Evolutionary conservation across 257 asterid genomes (phyloP).

Genomic region (Anisodus tanguticus): DNA sequence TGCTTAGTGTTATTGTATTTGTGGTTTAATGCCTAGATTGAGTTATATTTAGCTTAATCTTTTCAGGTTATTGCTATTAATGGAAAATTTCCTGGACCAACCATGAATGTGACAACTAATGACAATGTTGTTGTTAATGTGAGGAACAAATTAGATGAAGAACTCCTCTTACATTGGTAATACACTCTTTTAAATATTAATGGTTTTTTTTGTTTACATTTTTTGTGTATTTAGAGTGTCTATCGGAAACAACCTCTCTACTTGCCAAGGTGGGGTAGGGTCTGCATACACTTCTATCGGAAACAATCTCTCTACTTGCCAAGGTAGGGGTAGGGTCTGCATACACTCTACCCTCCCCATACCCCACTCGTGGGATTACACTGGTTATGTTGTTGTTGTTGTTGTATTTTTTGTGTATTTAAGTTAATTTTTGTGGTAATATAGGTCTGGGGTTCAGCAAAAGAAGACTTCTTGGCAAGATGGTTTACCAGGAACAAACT

Average conservation of each 20-base stretch:
- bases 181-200: background rate
- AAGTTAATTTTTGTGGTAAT: conserved; percentile 24
- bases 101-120: conserved; percentile 82
- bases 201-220: background rate
- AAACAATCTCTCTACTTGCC: too few species aligned
- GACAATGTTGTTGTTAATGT: conserved; percentile 83
- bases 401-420: conserved; percentile 19
- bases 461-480: conserved; percentile 92
- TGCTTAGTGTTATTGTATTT: conserved; percentile 27
- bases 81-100: conserved; percentile 89
- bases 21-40: background rate
- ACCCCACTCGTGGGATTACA: too few species aligned
- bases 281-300: too few species aligned
- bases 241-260: too few species aligned
- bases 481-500: conserved; percentile 87
- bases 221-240: too few species aligned
- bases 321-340: too few species aligned
- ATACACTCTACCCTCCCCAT: too few species aligned
- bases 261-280: too few species aligned
- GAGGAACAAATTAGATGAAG: conserved; percentile 83
- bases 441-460: conserved; percentile 93
- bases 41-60: conserved; percentile 33
- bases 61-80: conserved; percentile 95
- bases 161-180: conserved; percentile 79
- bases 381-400: background rate